phyloP scores from a whole-genome alignment of 139 green algal genomes.

The Chlorella vulgaris region DNA sequence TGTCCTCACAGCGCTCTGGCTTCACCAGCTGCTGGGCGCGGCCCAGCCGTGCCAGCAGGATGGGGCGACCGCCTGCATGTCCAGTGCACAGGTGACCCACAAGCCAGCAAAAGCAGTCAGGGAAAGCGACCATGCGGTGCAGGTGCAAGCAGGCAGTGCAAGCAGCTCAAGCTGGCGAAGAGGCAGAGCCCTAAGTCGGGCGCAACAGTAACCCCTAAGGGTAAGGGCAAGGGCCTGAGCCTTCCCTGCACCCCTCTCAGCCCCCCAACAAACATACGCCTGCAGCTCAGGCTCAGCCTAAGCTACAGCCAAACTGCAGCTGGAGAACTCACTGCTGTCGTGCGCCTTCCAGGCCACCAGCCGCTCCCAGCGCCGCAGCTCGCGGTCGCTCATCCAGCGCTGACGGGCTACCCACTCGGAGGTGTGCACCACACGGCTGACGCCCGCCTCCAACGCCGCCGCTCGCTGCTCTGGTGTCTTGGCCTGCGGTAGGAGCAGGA shows the following conservation, averaged over 20 bases:
- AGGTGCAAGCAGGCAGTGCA: too few relatives aligned
- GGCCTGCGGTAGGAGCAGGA: neutral
- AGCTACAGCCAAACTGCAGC: neutral
- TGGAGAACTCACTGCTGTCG: conserved; percentile 4
- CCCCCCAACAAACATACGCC: too few relatives aligned
- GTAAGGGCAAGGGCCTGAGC: too few relatives aligned
- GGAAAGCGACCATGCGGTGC: too few relatives aligned
- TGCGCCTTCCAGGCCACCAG: conserved; percentile 49
- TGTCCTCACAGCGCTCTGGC: conserved; percentile 18
- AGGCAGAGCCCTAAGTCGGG: too few relatives aligned
- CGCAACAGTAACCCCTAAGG: too few relatives aligned
- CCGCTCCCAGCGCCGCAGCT: conserved; percentile 42
- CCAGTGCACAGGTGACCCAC: neutral
- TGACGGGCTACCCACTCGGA: conserved; percentile 2
- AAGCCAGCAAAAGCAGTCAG: neutral
- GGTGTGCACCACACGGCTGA: conserved; percentile 15
- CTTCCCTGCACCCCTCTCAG: too few relatives aligned
- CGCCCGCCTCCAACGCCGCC: conserved; percentile 15
- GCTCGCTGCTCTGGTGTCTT: neutral
- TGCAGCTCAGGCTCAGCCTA: too few relatives aligned
- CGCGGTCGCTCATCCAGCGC: conserved; percentile 4
- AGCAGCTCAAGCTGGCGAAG: too few relatives aligned
- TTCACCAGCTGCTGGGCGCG: conserved; percentile 46
- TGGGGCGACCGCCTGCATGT: conserved; percentile 20
- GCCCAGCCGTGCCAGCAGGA: conserved; percentile 48